Conservation (phyloP, 129 eudicot genomes). For the Escallonia herrerae region DNA sequence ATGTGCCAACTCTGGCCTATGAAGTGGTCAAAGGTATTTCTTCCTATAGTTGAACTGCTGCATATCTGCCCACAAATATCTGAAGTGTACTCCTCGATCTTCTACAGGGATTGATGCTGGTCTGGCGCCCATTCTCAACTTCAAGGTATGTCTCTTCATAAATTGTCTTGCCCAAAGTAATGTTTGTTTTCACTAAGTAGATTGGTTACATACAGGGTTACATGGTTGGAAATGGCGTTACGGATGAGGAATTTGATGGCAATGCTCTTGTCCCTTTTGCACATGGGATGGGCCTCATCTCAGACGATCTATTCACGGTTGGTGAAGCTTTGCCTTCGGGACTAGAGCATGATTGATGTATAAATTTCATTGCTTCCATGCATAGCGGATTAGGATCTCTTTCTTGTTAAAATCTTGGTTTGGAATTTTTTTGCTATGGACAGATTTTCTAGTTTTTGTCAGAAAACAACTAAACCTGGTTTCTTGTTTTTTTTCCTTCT, state of each 20-base stretch:
- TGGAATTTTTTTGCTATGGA: too few relatives aligned
- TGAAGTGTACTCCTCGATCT: conserved; percentile 2
- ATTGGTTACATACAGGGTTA: conserved; percentile 56
- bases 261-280: conserved; percentile 94
- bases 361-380: too few relatives aligned
- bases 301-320: conserved; percentile 73
- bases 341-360: not conserved
- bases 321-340: not conserved
- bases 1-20: conserved; percentile 83
- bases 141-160: conserved; percentile 48
- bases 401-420: too few relatives aligned
- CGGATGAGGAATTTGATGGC: conserved; percentile 76
- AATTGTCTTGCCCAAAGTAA: conserved; percentile 2
- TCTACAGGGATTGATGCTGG: conserved; percentile 86
- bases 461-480: too few relatives aligned
- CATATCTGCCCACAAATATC: not conserved
- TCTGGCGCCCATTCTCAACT: conserved; percentile 64
- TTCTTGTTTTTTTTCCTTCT: too few relatives aligned
- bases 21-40: conserved; percentile 82
- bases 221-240: conserved; percentile 93
- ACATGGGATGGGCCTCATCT: conserved; percentile 98
- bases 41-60: conserved; percentile 4
- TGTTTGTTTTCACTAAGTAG: not conserved
- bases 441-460: too few relatives aligned
- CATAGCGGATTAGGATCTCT: too few relatives aligned